Base-by-base conservation (phyloP, 2,329 filamentous ascomycete species). In the Trichoderma lentiforme region DNA sequence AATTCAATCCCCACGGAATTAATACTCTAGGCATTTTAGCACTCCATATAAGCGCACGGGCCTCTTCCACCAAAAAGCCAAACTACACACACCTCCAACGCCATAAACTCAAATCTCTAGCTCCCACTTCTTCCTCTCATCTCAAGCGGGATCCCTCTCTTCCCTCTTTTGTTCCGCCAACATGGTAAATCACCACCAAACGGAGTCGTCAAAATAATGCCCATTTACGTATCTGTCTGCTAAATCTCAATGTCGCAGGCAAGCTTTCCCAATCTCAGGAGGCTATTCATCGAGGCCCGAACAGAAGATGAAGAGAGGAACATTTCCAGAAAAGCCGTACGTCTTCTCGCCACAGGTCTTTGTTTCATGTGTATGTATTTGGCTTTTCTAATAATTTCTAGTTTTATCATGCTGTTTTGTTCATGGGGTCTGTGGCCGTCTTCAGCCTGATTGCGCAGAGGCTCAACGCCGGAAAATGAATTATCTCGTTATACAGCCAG, bases 371-470 rank as follows among this genome's bases (percentile, higher is more conserved):
- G 34, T 15, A 1, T 6, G 4, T 28, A 28, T 5, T 28, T 28
- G 6, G 6, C 2, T n/a, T 7, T 6, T 58, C 72, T 76, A 24
- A 76, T 34, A 7, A n/a, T 3, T 9, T 34, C 4, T 77, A 97
- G 96, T 99, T 99, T 81, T 99, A 99, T 83, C 98, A 99, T 78
- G 90, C 97, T 0, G 94, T 98, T 1, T 86, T 98, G 2, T 99
- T 98, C 84, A 95, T 99, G 86, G 96, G 95, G 28, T 98, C 96
- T 0, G 93, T 99, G 28, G 94, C 95, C 8, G 90, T 97, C 73
- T 98, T 98, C 84, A 97, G 95, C 80, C 84, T 99, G 73, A 91
- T 96, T 73, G 96, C 95, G 32, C 96, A 99, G 79, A 92, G 92
- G 76, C 92, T 98, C 87, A 90, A 90, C 74, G 87, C 86, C 30